phyloP scores from a whole-genome alignment of 1,139 yeast species.

The Diutina sp. region DNA sequence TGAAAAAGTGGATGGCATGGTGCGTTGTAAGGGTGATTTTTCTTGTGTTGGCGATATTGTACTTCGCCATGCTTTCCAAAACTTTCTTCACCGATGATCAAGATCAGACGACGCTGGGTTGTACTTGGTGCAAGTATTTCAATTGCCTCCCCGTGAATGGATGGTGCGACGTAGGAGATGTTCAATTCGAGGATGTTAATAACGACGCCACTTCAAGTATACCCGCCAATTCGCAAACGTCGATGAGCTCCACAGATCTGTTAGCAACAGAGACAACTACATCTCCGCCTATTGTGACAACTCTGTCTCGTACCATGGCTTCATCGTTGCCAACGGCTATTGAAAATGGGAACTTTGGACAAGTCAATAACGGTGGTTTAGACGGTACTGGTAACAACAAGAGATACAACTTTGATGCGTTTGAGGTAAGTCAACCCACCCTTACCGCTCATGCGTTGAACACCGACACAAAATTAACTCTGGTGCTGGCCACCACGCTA shows the following conservation, averaged over 20 bases:
- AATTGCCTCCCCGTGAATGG: slow-evolving; percentile 61
- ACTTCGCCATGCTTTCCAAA: slow-evolving; percentile 34
- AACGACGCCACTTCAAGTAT: background rate
- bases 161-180: slow-evolving; percentile 53
- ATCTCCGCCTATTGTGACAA: background rate
- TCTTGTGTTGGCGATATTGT: slow-evolving; percentile 35
- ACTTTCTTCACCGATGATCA: slow-evolving; percentile 26
- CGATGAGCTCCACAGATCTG: background rate
- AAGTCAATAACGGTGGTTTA: background rate
- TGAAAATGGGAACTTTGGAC: background rate
- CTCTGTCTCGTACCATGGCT: background rate
- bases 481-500: slow-evolving; percentile 2
- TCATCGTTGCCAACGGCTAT: background rate
- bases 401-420: background rate
- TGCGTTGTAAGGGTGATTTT: slow-evolving; percentile 30
- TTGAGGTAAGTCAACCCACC: background rate
- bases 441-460: background rate
- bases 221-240: background rate
- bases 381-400: background rate
- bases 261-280: background rate
- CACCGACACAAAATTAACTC: background rate
- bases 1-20: slow-evolving; percentile 34
- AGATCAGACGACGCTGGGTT: slow-evolving; percentile 15
- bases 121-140: slow-evolving; percentile 65
- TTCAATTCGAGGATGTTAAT: background rate